Base-by-base conservation (phyloP, 768 basidiomycete species). In the Filobasidium floriforme region DNA sequence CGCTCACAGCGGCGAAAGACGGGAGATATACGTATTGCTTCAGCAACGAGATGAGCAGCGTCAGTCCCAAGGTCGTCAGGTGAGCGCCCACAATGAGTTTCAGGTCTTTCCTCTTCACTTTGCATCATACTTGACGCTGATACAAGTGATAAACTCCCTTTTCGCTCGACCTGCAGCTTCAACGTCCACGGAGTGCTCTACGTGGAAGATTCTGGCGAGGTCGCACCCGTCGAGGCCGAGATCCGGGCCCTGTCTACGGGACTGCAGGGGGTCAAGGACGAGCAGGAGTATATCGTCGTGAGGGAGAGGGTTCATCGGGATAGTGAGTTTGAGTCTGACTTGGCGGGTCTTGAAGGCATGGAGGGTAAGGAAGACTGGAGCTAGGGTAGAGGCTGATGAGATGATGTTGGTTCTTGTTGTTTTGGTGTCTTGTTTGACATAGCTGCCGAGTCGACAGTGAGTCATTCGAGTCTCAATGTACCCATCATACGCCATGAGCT, bases 111-210 rank as follows among this genome's bases (percentile, higher is more conserved):
- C 7, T 54, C 19, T 14, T 19, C 57, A 1, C 14, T 52, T n/a
- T 41, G 10, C 24, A n/a, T n/a, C n/a, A n/a, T n/a, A n/a, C n/a
- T n/a, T n/a, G n/a, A n/a, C n/a, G n/a, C n/a, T n/a, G n/a, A n/a
- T n/a, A n/a, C n/a, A n/a, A n/a, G n/a, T n/a, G n/a, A n/a, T n/a
- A 19, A 41, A 19, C 40, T 57, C 54, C 7, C 9, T 28, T 6
- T 44, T 41, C 60, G 9, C 12, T 0, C 59, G 4, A 18, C 59
- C n/a, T 4, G 19, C 69, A 92, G 91, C 80, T 99, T 99, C 82
- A 98, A 98, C 76, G 96, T 98, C 24, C 96, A 99, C 72, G 96
- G 96, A 24, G 86, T 97, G 61, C 88, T 99, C 67, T 98, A 92
- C 73, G 86, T 98, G 43, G 85, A 87, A 32, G 92, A 92, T 73